Percentiles rank a stretch among this genome's conserved stretches.
Evolutionary conservation across 345 rosid genomes (phyloP).

Genomic region (Aquilaria malaccensis): DNA sequence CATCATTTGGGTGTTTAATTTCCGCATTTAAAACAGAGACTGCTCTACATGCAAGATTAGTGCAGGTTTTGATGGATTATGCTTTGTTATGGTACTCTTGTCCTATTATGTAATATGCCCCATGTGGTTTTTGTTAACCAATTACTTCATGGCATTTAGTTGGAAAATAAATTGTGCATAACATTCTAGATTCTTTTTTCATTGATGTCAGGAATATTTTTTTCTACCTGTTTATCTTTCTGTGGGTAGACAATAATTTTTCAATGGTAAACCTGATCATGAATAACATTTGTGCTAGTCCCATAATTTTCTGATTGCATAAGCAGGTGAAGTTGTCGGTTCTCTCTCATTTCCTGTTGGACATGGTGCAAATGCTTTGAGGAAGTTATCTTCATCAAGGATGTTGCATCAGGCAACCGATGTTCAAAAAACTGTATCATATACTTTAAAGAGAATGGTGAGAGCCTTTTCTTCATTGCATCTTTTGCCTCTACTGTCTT

Average conservation of each 20-base stretch:
- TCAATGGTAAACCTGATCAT: neutral
- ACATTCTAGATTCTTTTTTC: too few relatives aligned
- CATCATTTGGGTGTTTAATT: conserved; percentile 1
- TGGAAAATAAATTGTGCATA: too few relatives aligned
- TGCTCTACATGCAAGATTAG: too few relatives aligned
- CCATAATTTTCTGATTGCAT: conserved; percentile 15
- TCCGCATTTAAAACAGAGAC: neutral
- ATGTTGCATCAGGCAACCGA: conserved; percentile 54
- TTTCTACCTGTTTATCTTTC: too few relatives aligned
- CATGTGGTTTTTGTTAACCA: too few relatives aligned
- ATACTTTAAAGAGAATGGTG: conserved; percentile 73
- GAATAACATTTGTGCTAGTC: neutral
- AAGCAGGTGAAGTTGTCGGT: conserved; percentile 94
- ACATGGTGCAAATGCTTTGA: conserved; percentile 45
- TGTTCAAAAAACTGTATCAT: conserved; percentile 41
- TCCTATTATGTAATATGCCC: too few relatives aligned
- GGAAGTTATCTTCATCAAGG: conserved; percentile 77
- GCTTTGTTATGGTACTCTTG: too few relatives aligned
- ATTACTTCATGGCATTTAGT: too few relatives aligned
- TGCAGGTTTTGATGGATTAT: too few relatives aligned
- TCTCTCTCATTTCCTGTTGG: conserved; percentile 83
- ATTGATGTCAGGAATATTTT: too few relatives aligned
- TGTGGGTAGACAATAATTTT: too few relatives aligned
- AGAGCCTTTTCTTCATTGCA: conserved; percentile 13
- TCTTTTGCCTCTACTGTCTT: neutral